Percentiles rank a stretch among this genome's conserved stretches.
phyloP scores from a whole-genome alignment of 192 early-diverging fungal species.

The Chytriomyces sp. region DNA sequence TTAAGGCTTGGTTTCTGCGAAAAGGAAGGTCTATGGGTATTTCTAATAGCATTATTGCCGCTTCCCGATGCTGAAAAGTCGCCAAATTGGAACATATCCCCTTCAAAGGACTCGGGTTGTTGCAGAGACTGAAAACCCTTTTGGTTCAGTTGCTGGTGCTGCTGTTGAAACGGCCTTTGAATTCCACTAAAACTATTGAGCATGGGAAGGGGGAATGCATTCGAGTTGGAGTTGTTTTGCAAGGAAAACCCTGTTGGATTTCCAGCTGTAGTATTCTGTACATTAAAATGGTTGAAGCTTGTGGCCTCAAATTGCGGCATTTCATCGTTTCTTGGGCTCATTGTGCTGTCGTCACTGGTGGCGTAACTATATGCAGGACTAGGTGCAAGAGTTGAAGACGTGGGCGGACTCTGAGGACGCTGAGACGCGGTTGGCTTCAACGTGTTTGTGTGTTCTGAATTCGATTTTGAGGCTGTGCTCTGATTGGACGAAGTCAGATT shows the following conservation, averaged over 20 bases:
- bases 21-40: background rate
- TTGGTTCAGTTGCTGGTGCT: constrained; percentile 5
- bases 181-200: background rate
- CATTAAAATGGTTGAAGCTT: constrained; percentile 22
- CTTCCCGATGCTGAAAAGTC: background rate
- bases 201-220: background rate
- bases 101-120: too few relatives aligned
- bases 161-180: background rate
- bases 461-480: background rate
- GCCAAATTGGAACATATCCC: background rate
- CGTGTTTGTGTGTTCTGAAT: background rate
- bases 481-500: too few relatives aligned
- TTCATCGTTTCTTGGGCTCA: background rate
- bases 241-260: background rate
- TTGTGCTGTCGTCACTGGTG: background rate
- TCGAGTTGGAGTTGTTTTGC: background rate
- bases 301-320: constrained; percentile 28
- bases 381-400: background rate
- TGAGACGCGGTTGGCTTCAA: background rate
- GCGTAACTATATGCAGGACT: constrained; percentile 16
- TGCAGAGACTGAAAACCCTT: background rate
- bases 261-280: background rate
- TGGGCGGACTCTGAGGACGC: background rate
- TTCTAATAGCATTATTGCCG: too few relatives aligned
- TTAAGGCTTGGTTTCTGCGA: background rate